Conservation (phyloP, 1,139 yeast genomes). For the Suhomyces choctaworum region DNA sequence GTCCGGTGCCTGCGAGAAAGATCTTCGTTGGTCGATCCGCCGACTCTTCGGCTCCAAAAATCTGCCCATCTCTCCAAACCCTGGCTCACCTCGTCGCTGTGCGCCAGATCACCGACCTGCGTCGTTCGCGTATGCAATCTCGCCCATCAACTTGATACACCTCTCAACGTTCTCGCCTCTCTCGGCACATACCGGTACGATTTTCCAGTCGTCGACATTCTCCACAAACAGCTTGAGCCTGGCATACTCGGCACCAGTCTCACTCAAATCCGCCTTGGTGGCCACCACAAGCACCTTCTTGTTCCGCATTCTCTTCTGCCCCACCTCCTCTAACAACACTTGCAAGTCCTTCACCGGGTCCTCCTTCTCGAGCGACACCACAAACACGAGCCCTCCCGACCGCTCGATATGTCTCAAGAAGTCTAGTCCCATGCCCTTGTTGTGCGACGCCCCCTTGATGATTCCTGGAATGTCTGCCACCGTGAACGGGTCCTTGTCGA, state of each 20-base stretch:
- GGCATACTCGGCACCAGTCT: slow-evolving; percentile 46
- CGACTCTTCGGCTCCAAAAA: not conserved
- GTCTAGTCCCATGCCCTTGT: slow-evolving; percentile 92
- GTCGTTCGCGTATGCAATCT: slow-evolving; percentile 44
- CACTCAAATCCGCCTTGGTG: slow-evolving; percentile 82
- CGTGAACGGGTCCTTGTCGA: slow-evolving; percentile 74
- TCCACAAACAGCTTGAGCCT: slow-evolving; percentile 44
- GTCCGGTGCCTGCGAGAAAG: too few relatives aligned
- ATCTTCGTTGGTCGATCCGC: too few relatives aligned
- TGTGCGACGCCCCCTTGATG: slow-evolving; percentile 78
- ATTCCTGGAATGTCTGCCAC: slow-evolving; percentile 98
- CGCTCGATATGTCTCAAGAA: slow-evolving; percentile 90
- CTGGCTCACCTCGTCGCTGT: not conserved
- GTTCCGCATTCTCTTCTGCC: slow-evolving; percentile 53
- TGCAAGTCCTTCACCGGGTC: slow-evolving; percentile 67
- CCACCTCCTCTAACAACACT: slow-evolving; percentile 67
- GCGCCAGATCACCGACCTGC: not conserved
- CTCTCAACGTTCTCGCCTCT: slow-evolving; percentile 69
- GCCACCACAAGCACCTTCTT: slow-evolving; percentile 78
- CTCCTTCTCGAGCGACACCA: slow-evolving; percentile 66
- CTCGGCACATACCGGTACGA: slow-evolving; percentile 83
- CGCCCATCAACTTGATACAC: slow-evolving; percentile 71
- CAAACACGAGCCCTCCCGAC: slow-evolving; percentile 86
- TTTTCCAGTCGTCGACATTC: slow-evolving; percentile 53
- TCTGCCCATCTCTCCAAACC: not conserved